Conservation (phyloP, 2,329 filamentous ascomycete genomes). For the Amphichorda felina region DNA sequence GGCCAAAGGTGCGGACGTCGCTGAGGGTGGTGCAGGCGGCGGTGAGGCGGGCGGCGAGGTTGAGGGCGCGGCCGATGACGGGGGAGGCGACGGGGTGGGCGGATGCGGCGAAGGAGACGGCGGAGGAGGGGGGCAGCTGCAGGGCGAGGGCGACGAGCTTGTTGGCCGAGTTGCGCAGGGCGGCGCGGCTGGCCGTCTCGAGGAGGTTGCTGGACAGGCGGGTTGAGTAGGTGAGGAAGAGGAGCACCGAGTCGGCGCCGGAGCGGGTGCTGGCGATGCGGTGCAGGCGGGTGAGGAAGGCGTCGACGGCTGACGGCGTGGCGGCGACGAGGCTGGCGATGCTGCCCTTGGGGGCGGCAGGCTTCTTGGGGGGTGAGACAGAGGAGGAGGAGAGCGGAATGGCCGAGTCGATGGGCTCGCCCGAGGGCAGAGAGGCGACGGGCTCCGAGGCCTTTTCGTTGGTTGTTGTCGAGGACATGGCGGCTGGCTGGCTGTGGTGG, state of each 20-base stretch:
- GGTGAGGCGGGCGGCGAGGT: constrained; percentile 40
- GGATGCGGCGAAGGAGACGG: constrained; percentile 28
- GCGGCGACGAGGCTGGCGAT: constrained; percentile 6
- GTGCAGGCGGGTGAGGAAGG: constrained; percentile 42
- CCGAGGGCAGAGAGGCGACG: constrained; percentile 1
- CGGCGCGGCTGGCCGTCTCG: constrained; percentile 39
- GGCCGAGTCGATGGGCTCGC: constrained; percentile 4
- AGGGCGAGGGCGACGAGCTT: constrained; percentile 40
- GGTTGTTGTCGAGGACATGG: too few species aligned
- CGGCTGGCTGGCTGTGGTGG: neutral
- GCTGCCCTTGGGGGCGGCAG: neutral
- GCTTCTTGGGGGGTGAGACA: too few species aligned
- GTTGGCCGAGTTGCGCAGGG: constrained; percentile 39
- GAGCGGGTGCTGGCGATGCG: constrained; percentile 56
- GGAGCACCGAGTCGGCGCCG: constrained; percentile 59
- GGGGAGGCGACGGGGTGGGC: constrained; percentile 23
- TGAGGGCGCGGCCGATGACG: constrained; percentile 30
- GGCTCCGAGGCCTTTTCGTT: neutral
- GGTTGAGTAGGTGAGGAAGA: constrained; percentile 56
- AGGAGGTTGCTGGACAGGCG: constrained; percentile 42
- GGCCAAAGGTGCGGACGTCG: constrained; percentile 60
- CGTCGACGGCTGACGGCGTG: constrained; percentile 25
- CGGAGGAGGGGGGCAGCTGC: constrained; percentile 36
- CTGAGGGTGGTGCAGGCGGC: constrained; percentile 53
- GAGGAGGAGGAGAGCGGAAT: neutral